phyloP scores from a whole-genome alignment of 495 filamentous ascomycete species.

The Lepraria neglecta region DNA sequence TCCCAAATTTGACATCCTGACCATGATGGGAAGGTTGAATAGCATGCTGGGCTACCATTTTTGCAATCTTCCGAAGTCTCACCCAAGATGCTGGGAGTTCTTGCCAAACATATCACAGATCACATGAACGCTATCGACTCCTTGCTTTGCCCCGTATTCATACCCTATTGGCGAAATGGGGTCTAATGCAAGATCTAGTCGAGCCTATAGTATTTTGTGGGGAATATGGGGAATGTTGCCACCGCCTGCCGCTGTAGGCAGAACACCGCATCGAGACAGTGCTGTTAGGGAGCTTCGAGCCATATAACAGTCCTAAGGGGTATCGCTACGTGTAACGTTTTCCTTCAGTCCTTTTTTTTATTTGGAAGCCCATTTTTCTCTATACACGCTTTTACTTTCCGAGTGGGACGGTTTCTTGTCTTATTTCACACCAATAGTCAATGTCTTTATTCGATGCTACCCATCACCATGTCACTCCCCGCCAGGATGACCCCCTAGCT shows the following conservation, averaged over 20 bases:
- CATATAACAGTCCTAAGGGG: neutral
- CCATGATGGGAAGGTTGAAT: too few species aligned
- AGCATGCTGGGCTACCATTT: too few species aligned
- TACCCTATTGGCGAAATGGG: neutral
- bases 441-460: conserved; percentile 5
- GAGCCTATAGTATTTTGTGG: conserved; percentile 4
- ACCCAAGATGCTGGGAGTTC: neutral
- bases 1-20: too few species aligned
- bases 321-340: neutral
- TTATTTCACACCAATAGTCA: neutral
- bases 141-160: conserved; percentile 2
- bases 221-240: conserved; percentile 7
- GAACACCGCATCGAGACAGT: neutral
- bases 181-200: neutral
- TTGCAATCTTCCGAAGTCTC: neutral
- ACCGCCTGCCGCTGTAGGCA: neutral
- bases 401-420: neutral
- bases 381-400: neutral
- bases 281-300: neutral
- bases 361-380: too few species aligned
- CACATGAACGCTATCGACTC: conserved; percentile 3
- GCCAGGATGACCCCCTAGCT: neutral
- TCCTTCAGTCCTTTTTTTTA: too few species aligned
- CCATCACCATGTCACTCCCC: neutral
- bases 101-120: neutral